A percentile compares a stretch with the other conserved stretches of the same genome.
Conservation (phyloP, 371 early-diverging fungal species). For the Mortierella sp. region DNA sequence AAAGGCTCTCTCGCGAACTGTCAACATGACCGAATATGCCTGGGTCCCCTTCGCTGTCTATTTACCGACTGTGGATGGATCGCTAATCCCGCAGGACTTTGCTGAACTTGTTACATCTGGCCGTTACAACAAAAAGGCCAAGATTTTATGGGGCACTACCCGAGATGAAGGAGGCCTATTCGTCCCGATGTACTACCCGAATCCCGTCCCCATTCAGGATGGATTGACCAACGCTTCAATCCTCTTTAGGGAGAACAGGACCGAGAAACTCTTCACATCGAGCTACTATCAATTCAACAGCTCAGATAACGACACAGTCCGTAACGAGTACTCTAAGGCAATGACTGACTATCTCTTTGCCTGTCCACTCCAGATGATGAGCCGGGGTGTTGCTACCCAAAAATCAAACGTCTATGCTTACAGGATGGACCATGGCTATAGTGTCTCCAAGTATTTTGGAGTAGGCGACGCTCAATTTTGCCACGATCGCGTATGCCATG, state of each 20-base stretch:
- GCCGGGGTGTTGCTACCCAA: not conserved
- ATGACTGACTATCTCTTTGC: slow-evolving; percentile 17
- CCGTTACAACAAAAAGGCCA: slow-evolving; percentile 28
- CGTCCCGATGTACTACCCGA: not conserved
- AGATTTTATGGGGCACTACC: slow-evolving; percentile 35
- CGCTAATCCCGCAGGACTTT: slow-evolving; percentile 25
- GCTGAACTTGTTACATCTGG: slow-evolving; percentile 22
- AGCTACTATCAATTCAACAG: slow-evolving; percentile 25
- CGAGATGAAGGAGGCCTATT: slow-evolving; percentile 9
- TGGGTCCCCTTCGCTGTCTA: slow-evolving; percentile 15
- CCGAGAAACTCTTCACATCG: slow-evolving; percentile 6
- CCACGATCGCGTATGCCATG: slow-evolving; percentile 17
- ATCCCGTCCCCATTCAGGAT: slow-evolving; percentile 12
- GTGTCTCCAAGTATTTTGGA: not conserved
- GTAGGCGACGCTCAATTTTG: not conserved
- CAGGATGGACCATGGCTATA: slow-evolving; percentile 19
- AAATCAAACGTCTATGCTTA: slow-evolving; percentile 2
- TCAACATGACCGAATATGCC: not conserved
- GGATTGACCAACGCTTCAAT: not conserved
- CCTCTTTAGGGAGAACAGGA: not conserved
- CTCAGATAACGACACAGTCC: slow-evolving; percentile 23
- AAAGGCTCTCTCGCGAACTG: not conserved
- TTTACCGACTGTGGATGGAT: slow-evolving; percentile 21
- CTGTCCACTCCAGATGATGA: slow-evolving; percentile 28
- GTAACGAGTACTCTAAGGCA: not conserved